These are phyloP conservation scores for Suhomyces bribrorum DNA, from an alignment of 1,139 yeast species.

Conservation along the genomic window DNA sequence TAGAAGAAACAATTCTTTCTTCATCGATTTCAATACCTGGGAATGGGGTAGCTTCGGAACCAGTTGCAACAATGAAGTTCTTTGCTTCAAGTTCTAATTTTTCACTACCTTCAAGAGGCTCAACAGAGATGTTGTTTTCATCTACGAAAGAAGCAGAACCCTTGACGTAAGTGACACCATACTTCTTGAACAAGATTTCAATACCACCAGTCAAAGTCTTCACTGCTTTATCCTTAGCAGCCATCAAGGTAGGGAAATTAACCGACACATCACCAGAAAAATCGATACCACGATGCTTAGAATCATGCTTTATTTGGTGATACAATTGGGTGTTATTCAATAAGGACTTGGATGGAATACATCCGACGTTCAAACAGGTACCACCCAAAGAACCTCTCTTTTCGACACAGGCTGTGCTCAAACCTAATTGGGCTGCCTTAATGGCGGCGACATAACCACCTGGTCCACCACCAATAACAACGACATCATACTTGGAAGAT, in stretches of 20 bases:
- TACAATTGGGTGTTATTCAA: slow-evolving; percentile 91
- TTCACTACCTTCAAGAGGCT: slow-evolving; percentile 85
- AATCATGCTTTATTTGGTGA: slow-evolving; percentile 86
- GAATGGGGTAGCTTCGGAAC: slow-evolving; percentile 98
- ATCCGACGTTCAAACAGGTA: slow-evolving; percentile 96
- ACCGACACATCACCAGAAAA: slow-evolving; percentile 70
- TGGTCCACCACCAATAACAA: slow-evolving; percentile 98
- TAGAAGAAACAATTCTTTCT: slow-evolving; percentile 94
- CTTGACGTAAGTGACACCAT: slow-evolving; percentile 91
- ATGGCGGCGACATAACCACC: slow-evolving; percentile 99
- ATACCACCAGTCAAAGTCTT: slow-evolving; percentile 89
- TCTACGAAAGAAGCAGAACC: slow-evolving; percentile 88
- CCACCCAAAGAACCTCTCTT: slow-evolving; percentile 97
- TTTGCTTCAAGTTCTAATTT: slow-evolving; percentile 66
- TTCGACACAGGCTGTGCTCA: slow-evolving; percentile 93
- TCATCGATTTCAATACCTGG: slow-evolving; percentile 97
- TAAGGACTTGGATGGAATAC: slow-evolving; percentile 96
- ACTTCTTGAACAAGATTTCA: slow-evolving; percentile 92
- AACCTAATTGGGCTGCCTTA: slow-evolving; percentile 95
- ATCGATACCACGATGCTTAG: slow-evolving; percentile 87
- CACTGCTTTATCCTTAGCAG: slow-evolving; percentile 90
- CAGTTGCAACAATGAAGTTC: slow-evolving; percentile 94
- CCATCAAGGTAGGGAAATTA: slow-evolving; percentile 79
- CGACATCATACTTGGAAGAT: slow-evolving; percentile 73
- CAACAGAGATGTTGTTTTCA: slow-evolving; percentile 76